Percentiles rank a stretch among this genome's conserved stretches.
phyloP scores from a whole-genome alignment of 2,329 filamentous ascomycete genomes.

The Stromatinia cepivora region DNA sequence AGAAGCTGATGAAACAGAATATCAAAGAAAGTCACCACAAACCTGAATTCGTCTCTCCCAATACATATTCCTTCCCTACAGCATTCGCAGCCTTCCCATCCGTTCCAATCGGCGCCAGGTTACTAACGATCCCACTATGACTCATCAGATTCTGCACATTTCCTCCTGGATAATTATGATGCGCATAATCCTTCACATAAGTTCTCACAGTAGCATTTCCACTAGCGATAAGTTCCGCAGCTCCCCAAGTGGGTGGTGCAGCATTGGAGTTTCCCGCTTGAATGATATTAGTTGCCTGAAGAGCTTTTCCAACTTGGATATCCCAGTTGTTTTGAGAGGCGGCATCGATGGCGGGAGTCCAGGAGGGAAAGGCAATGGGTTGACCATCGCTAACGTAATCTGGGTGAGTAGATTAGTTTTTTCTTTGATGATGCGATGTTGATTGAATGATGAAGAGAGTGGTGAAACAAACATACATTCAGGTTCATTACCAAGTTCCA shows the following conservation, averaged over 20 bases:
- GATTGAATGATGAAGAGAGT: not conserved
- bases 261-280: slow-evolving; percentile 37
- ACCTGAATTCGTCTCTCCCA: slow-evolving; percentile 42
- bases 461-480: slow-evolving; percentile 47
- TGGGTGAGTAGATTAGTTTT: slow-evolving; percentile 22
- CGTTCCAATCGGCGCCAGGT: slow-evolving; percentile 29
- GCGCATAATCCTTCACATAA: slow-evolving; percentile 37
- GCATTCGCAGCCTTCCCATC: slow-evolving; percentile 33
- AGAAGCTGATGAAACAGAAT: not conserved
- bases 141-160: slow-evolving; percentile 36
- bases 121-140: slow-evolving; percentile 34
- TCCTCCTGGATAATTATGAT: slow-evolving; percentile 46
- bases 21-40: slow-evolving; percentile 39
- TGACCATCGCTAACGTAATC: slow-evolving; percentile 41
- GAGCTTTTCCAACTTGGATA: slow-evolving; percentile 31
- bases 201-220: slow-evolving; percentile 30
- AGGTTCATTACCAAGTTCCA: slow-evolving; percentile 59
- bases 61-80: slow-evolving; percentile 36
- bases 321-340: slow-evolving; percentile 37
- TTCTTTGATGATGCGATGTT: not conserved
- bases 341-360: slow-evolving; percentile 35
- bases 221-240: slow-evolving; percentile 35
- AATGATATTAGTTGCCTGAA: slow-evolving; percentile 31
- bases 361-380: slow-evolving; percentile 36
- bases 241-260: slow-evolving; percentile 37